Percentiles rank a stretch among this genome's conserved stretches.
Conservation (phyloP, 805 yeast species). For the Candida mattraensis region DNA sequence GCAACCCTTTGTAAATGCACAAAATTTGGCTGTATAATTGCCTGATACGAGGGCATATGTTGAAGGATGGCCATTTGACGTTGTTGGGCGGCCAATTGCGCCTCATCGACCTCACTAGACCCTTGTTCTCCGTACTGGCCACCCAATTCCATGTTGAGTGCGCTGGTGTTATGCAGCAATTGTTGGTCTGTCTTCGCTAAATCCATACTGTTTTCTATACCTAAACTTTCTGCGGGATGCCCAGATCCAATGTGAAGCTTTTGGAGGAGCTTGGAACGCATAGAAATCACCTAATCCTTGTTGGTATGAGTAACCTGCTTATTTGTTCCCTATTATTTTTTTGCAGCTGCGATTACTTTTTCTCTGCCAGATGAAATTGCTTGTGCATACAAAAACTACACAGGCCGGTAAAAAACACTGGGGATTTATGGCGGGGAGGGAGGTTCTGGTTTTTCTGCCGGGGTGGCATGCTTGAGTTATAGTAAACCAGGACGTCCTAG, state of each 20-base stretch:
- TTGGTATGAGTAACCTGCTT: too few relatives aligned
- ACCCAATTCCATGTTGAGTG: slow-evolving; percentile 14
- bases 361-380: too few relatives aligned
- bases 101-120: slow-evolving; percentile 8
- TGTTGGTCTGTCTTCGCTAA: slow-evolving; percentile 21
- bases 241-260: slow-evolving; percentile 27
- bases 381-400: too few relatives aligned
- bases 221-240: slow-evolving; percentile 16
- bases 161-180: slow-evolving; percentile 21
- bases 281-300: slow-evolving; percentile 13
- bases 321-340: too few relatives aligned
- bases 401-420: too few relatives aligned
- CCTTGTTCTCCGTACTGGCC: slow-evolving; percentile 12
- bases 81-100: slow-evolving; percentile 29
- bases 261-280: slow-evolving; percentile 28
- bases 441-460: too few relatives aligned
- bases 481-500: too few relatives aligned
- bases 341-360: too few relatives aligned
- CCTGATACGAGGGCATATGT: slow-evolving; percentile 37
- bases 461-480: too few relatives aligned
- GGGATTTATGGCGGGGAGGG: too few relatives aligned
- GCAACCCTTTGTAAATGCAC: slow-evolving; percentile 27
- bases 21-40: slow-evolving; percentile 36
- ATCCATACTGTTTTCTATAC: slow-evolving; percentile 1
- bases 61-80: slow-evolving; percentile 31